Evolutionary conservation across 495 filamentous ascomycete species (phyloP), one percentile per base, ranked within the genome.

Genomic region (Penicillium steckii): DNA sequence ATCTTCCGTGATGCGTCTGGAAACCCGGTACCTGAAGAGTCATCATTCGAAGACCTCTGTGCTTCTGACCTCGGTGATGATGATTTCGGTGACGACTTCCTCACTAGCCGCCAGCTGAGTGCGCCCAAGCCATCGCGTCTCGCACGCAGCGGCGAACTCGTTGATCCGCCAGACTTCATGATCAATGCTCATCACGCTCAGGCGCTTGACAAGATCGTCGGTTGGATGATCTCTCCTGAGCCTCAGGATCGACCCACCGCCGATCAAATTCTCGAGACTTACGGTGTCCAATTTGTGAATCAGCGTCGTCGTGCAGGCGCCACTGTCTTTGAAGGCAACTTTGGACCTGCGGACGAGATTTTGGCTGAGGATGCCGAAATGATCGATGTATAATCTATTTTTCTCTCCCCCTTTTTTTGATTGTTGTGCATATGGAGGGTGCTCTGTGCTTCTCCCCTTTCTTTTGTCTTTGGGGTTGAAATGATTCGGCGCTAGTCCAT

Each of bases 301-400:
- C 64, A 66, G 41, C 84, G 91, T 52, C 85, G 89, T 27, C 83
- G 85, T 40, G 89, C 90, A 21, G 88, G 89, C 23, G 95, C 95
- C 19, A 95, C 89, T 8, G 84, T 97, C 44, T 97, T 85, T 55
- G 94, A 98, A 73, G 95, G 94, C 57, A 91, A 90, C 65, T 98
- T 90, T 89, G 94, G 94, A 1, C 94, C 92, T 32, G 83, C 83
- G 9, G 86, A 90, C 54, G 80, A 87, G 50, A 76, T 88, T 23
- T 72, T 89, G 53, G 76, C 74, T n/a, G 81, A 83, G 64, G 85
- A 87, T 69, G 78, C 82, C 41, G 85, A 88, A 65, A 88, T 88
- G 85, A 83, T 86, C 64, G 86, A 89, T 66, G 84, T 85, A 67
- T 82, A 68, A 80, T 65, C 52, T 63, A 62, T 62, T n/a, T n/a